These are phyloP conservation scores for Blastobotrys petasosporus DNA, from an alignment of 1,139 yeast species.

Conservation along the genomic window DNA sequence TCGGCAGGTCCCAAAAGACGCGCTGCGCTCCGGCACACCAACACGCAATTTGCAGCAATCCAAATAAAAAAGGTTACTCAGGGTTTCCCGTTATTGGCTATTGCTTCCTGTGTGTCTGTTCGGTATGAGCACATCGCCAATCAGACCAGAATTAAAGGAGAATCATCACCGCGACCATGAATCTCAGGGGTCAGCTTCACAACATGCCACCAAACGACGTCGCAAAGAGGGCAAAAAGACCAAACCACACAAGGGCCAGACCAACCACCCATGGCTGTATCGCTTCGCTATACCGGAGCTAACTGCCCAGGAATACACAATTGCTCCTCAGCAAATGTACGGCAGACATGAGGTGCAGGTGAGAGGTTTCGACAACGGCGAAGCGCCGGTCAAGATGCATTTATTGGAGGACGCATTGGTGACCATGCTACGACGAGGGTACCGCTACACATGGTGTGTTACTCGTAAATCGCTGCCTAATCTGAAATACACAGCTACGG, in stretches of 20 bases:
- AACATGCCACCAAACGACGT: background rate
- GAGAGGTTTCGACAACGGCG: background rate
- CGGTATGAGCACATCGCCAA: background rate
- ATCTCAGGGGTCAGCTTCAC: no score
- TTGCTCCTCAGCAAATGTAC: conserved; percentile 7
- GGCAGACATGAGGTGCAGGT: background rate
- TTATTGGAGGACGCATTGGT: conserved; percentile 8
- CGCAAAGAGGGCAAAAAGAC: background rate
- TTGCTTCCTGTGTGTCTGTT: background rate
- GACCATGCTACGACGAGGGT: conserved; percentile 59
- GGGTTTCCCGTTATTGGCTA: no score
- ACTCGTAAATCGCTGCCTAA: conserved; percentile 60
- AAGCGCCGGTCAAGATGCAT: background rate
- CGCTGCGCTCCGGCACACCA: no score
- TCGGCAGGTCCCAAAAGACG: no score
- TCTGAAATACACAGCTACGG: conserved; percentile 66
- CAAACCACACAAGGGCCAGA: conserved; percentile 4
- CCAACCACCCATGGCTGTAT: conserved; percentile 10
- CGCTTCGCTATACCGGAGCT: conserved; percentile 5
- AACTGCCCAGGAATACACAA: conserved; percentile 1
- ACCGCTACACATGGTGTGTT: conserved; percentile 72
- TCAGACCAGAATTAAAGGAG: background rate
- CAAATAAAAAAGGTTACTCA: no score
- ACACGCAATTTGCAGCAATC: no score
- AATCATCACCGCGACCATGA: background rate